Evolutionary conservation across 2,329 filamentous ascomycete species (phyloP).

Genomic region (Alternaria alternata): DNA sequence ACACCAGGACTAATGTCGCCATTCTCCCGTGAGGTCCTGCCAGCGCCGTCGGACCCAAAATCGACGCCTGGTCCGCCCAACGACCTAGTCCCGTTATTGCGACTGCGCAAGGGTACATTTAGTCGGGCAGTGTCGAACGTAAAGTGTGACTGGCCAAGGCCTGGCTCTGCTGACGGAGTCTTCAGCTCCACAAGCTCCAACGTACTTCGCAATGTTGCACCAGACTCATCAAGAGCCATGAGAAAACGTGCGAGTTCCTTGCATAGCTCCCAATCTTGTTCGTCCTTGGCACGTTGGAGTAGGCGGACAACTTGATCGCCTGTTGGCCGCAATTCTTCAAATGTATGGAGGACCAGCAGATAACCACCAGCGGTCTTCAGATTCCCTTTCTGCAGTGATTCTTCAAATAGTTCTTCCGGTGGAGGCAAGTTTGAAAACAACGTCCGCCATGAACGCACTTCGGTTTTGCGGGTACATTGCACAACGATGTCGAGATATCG

Average conservation of each 20-base stretch:
- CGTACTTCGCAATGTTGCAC: conserved; percentile 77
- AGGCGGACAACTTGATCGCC: conserved; percentile 82
- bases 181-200: conserved; percentile 62
- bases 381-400: conserved; percentile 82
- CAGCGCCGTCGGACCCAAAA: conserved; percentile 6
- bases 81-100: conserved; percentile 10
- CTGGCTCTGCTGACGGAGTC: conserved; percentile 37
- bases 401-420: conserved; percentile 90
- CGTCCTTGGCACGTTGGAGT: conserved; percentile 79
- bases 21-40: conserved; percentile 23
- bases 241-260: conserved; percentile 95
- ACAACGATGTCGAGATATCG: conserved; percentile 95
- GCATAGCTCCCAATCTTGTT: conserved; percentile 93
- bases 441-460: conserved; percentile 92
- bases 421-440: conserved; percentile 91
- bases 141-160: conserved; percentile 39
- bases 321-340: conserved; percentile 67
- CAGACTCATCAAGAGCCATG: conserved; percentile 87
- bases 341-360: conserved; percentile 89
- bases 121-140: conserved; percentile 42
- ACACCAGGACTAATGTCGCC: conserved; percentile 27
- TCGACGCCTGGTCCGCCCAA: conserved; percentile 1
- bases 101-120: conserved; percentile 32
- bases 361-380: conserved; percentile 97
- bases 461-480: conserved; percentile 96